Evolutionary conservation across 192 early-diverging fungal species (phyloP), one percentile per base, ranked within the genome.

Genomic region (Backusella australiensis): DNA sequence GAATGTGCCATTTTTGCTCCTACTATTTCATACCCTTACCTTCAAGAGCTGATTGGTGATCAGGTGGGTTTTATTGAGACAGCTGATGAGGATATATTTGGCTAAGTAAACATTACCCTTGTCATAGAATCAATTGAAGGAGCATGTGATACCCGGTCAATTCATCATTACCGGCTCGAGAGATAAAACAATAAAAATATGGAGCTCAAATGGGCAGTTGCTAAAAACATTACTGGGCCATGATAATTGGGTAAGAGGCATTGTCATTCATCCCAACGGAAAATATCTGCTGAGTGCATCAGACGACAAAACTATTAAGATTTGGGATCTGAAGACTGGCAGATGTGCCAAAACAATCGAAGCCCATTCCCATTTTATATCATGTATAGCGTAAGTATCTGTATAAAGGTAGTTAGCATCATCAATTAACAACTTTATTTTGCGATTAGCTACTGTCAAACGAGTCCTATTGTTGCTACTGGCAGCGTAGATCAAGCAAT

Each of bases 1-100:
- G 97, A 98, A 76, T 94, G 92, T 65, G 90, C 95, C 0, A 88
- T 87, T 19, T 98, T 97, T 86, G 95, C 92, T 34, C 97, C 97
- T 11, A 71, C 82, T 26, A 84, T 72, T 35, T 85, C 92, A 9
- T 89, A 91, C 71, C 82, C 89, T 19, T 85, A 77, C 63, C 85
- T 96, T 67, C 87, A 90, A 32, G 90, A 92, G 39, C 81, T 97
- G 44, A 83, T 88, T 44, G 95, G 92, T 11, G 84, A 90, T 39
- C 84, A 87, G 56, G 86, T 87, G 81, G 76, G 78, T 32, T 63
- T 63, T 63, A 63, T 29, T 63, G 21, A 56, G 32, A 14, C n/a
- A 14, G 38, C 34, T 71, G 75, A 56, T 29, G 15, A 3, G 15
- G 63, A 63, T 65, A 26, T 35, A 74, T 65, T 29, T 39, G n/a